Base-by-base conservation (phyloP, 106 monocot species). In the Dendrobium chrysotoxum region DNA sequence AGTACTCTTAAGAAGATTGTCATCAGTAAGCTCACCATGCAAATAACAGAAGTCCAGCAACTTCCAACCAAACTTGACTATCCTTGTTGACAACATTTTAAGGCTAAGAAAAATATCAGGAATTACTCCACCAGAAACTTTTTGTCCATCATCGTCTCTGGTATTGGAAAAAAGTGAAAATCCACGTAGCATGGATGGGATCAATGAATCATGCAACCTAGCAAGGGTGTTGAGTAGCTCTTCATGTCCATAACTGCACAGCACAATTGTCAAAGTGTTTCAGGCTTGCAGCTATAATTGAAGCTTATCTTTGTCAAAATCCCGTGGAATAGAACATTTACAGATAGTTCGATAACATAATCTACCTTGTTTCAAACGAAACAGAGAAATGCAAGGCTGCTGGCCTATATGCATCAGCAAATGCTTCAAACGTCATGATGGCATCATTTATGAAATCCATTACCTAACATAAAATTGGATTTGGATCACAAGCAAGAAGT, bases 371-470 rank as follows among this genome's bases (percentile, higher is more conserved):
- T 86, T 95, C 89, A 89, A 85, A 84, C 57, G 91, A 88, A 76
- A 73, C 18, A 84, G 85, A 90, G 23, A 93, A 88, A 41, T 81
- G 84, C 28, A 92, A 73, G 68, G 92, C 82, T 41, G 89, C 92
- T 79, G 88, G 87, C 68, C 40, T 87, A 83, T 91, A 93, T 46
- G 92, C 88, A 82, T 89, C 88, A 80, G 85, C 80, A 90, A 99
- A 99, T 28, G 95, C 90, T 86, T 91, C 91, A 45, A 99, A 64
- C 42, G 92, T 95, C 53, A 87, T 89, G 84, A 99, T 55, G 53
- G 89, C 86, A 99, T 99, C 95, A 82, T 99, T 99, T 81, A 99
- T 88, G 81, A 92, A 99, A 86, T 99, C 98, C 79, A 99, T 80
- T 47, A 99, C 95, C 98, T 99, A 79, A 61, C 47, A 53, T 5